These are phyloP conservation scores for Nepenthes alata DNA, from an alignment of 179 eudicot genomes.

Conservation along the genomic window DNA sequence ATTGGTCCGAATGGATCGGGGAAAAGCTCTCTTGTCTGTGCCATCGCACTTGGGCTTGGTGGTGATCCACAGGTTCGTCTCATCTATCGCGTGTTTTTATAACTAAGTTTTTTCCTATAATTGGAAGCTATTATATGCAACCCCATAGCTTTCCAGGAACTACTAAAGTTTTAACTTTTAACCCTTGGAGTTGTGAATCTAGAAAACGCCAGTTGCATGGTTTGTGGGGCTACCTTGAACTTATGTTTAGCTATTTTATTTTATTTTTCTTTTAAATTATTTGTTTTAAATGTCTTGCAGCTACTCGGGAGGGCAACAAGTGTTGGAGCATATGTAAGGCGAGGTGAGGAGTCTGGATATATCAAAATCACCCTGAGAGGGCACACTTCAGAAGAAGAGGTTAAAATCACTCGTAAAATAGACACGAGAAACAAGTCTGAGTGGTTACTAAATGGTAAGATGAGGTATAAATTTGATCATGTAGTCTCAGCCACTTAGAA, in stretches of 20 bases:
- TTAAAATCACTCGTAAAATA: conserved; percentile 57
- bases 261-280: not conserved
- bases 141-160: not conserved
- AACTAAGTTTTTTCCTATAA: not conserved
- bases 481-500: no score
- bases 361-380: conserved; percentile 72
- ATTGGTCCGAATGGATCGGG: conserved; percentile 98
- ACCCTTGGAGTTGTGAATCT: no score
- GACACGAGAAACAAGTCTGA: conserved; percentile 84
- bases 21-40: conserved; percentile 91
- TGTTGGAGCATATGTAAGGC: conserved; percentile 81
- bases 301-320: conserved; percentile 84
- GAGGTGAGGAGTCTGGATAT: conserved; percentile 79
- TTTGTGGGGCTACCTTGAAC: no score
- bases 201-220: no score
- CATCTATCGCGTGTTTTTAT: not conserved
- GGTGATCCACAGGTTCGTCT: conserved; percentile 91
- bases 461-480: not conserved
- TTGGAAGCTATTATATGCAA: not conserved
- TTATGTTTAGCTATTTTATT: not conserved
- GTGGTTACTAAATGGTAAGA: conserved; percentile 72
- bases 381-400: conserved; percentile 28
- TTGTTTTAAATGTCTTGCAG: conserved; percentile 30
- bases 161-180: no score
- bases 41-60: conserved; percentile 89